Base-by-base conservation (phyloP, 305 asterid species). In the Caryopteris hybrid region DNA sequence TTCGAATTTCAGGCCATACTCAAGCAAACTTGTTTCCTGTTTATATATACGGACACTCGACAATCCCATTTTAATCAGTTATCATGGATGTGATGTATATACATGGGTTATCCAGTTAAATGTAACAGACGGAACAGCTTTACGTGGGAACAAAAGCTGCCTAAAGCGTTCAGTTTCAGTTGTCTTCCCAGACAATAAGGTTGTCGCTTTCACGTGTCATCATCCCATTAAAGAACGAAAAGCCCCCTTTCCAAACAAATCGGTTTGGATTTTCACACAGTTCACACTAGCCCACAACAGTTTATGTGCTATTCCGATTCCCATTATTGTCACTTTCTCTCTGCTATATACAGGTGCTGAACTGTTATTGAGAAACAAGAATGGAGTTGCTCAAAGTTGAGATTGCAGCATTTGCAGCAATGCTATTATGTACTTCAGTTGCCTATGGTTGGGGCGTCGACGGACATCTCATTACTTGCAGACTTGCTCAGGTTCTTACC, bases 381-480 rank as follows among this genome's bases (percentile, higher is more conserved):
- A 81, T 87, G 91, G 73, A 43, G 43, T 31, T 60, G 2, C 1
- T 8, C 53, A 74, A 61, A 61, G 9, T 55, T 52, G 78, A 61
- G 13, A 47, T 73, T 29, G 51, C 71, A 50, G 29, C 76, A 7
- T 13, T 79, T 59, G 66, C 72, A 23, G 54, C 75, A 6, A 10
- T 36, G 75, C 8, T 87, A 68, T 55, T 77, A 5, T 70, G 64
- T 21, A 41, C 73, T 23, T 82, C 88, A n/a, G 60, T 50, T 13
- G 85, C 83, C 51, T 71, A 70, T 21, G 91, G 92, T 20, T 92
- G 98, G 98, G 98, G 95, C 8, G 23, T 74, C 17, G 94, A 87
- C 56, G 95, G 98, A 20, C 98, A 92, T 81, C 82, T 84, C 75
- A 82, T 84, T 4, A 77, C 83, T 5, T 92, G 98, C 69, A 72